Evolutionary conservation across 495 filamentous ascomycete genomes (phyloP), one percentile per base, ranked within the genome.

Genomic region (Chaetomidium leptoderma): DNA sequence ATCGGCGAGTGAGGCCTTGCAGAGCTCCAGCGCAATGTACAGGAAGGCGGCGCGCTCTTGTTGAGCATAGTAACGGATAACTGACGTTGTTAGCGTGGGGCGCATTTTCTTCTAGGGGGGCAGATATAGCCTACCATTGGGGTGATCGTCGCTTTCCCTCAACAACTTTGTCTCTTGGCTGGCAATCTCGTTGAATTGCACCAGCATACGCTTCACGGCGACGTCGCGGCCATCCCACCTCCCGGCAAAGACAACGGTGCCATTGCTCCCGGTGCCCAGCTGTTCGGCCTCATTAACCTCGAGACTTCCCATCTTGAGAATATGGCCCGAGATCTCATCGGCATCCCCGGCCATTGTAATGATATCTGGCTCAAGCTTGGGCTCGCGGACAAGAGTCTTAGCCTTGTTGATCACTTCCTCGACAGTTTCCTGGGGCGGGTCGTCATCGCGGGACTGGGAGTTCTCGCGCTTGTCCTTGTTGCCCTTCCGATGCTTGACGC

Each of bases 21-120:
- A 98, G n/a, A 95, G 82, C 72, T 98, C 93, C 16, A 98, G 74
- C 0, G 91, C 93, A 66, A 98, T 98, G 67, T 97, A 98, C 23
- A 97, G 79, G 70, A 98, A 98, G n/a, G 87, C 86, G 16, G 86
- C 81, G 9, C 89, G 88, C 62, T 90, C 83, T 65, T 95, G 89
- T 66, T 93, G 91, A 57, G 90, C 90, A 65, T 86, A 96, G 66
- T 98, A 98, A 44, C 93, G 89, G 62, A 98, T 95, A 36, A 98
- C 92, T 82, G 57, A 2, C 17, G 16, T 27, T 29, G 59, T 76
- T 67, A 72, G 67, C 61, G 24, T 42, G 37, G 8, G 29, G n/a
- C n/a, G n/a, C n/a, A n/a, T n/a, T n/a, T 6, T 11, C 32, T 36
- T 6, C 7, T 6, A 17, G 8, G 17, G 26, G 24, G 17, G 21